These are phyloP conservation scores for Vairimorpha ceranae DNA, from an alignment of 371 early-diverging fungal genomes.

Conservation along the genomic window DNA sequence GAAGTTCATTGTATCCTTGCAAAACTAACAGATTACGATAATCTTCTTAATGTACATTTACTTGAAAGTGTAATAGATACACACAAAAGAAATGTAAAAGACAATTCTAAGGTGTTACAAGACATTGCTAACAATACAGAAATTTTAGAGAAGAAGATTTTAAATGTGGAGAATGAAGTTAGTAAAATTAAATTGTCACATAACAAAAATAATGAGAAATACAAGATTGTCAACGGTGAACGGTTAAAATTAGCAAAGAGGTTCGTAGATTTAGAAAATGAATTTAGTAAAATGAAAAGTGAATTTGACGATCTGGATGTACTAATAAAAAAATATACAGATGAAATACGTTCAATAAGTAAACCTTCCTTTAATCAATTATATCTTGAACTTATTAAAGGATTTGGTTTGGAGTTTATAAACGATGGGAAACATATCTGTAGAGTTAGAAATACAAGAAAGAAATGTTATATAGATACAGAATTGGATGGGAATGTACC, in stretches of 20 bases:
- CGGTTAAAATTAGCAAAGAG: constrained; percentile 31
- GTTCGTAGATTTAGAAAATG: constrained; percentile 38
- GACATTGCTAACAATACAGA: background rate
- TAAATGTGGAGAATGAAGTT: constrained; percentile 25
- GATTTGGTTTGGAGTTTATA: constrained; percentile 45
- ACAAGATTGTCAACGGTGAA: constrained; percentile 24
- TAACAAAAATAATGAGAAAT: constrained; percentile 32
- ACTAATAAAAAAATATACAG: constrained; percentile 7
- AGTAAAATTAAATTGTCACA: constrained; percentile 13
- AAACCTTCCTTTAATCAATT: constrained; percentile 34
- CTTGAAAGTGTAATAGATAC: background rate
- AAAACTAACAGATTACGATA: background rate
- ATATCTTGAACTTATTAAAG: constrained; percentile 50
- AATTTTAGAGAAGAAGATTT: constrained; percentile 22
- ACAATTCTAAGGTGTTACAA: background rate
- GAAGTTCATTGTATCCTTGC: background rate
- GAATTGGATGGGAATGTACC: background rate
- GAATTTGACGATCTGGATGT: constrained; percentile 7
- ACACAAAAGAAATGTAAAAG: background rate
- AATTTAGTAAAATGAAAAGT: constrained; percentile 36
- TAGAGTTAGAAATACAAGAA: constrained; percentile 33
- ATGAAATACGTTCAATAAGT: constrained; percentile 7
- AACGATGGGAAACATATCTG: constrained; percentile 1
- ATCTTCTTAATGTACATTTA: background rate
- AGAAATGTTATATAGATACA: constrained; percentile 37